Conservation (phyloP, 768 basidiomycete species). For the Kwoniella heveanensis region DNA sequence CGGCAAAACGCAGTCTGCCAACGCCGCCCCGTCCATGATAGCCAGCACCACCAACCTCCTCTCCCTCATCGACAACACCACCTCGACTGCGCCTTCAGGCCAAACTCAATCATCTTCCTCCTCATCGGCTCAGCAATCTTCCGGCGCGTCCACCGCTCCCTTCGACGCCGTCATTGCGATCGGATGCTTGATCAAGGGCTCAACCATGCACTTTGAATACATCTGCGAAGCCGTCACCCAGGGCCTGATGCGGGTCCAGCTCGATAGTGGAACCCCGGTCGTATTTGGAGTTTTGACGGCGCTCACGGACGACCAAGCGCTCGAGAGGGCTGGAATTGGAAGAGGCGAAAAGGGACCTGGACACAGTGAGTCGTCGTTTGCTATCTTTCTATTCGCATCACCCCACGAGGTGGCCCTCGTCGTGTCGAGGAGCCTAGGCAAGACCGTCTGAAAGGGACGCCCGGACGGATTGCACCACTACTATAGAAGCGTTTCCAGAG, state of each 20-base stretch:
- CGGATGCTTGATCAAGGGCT: conserved; percentile 95
- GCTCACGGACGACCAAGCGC: conserved; percentile 87
- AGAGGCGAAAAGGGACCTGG: conserved; percentile 65
- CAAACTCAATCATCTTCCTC: conserved; percentile 47
- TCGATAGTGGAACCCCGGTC: conserved; percentile 90
- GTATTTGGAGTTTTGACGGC: conserved; percentile 96
- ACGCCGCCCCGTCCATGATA: conserved; percentile 78
- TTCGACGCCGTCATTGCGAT: conserved; percentile 97
- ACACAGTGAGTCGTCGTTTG: conserved; percentile 65
- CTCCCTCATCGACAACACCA: conserved; percentile 60
- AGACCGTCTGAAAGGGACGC: too few species aligned
- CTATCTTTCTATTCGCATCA: too few species aligned
- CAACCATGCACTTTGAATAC: conserved; percentile 99
- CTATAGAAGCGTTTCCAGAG: too few species aligned
- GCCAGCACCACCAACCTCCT: conserved; percentile 61
- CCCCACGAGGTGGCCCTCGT: too few species aligned
- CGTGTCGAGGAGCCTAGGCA: too few species aligned
- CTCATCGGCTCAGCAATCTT: conserved; percentile 55
- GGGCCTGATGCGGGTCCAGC: conserved; percentile 88
- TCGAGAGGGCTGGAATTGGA: conserved; percentile 89
- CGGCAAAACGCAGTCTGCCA: conserved; percentile 75
- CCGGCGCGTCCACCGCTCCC: conserved; percentile 57
- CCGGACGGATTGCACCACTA: too few species aligned
- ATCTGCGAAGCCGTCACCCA: conserved; percentile 92
- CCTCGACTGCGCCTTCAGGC: conserved; percentile 58